Evolutionary conservation across 768 basidiomycete genomes (phyloP).

Genomic region (Psilocybe azurescens): DNA sequence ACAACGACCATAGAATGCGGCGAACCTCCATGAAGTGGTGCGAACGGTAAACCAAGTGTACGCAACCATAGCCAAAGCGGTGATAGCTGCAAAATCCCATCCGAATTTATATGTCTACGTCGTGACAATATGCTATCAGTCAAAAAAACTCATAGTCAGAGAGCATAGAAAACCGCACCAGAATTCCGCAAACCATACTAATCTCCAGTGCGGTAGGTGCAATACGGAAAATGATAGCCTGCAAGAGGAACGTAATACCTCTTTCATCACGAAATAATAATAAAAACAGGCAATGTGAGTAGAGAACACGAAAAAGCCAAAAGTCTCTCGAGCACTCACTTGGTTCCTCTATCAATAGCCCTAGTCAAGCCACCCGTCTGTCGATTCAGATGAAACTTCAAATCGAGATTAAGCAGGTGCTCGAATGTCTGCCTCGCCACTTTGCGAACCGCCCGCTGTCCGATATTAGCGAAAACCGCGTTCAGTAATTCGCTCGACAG

Average conservation of each 20-base stretch:
- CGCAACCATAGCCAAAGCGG: conserved; percentile 79
- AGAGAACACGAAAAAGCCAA: no score
- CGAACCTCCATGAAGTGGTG: conserved; percentile 94
- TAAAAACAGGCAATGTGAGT: no score
- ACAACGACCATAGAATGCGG: background rate
- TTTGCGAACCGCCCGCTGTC: conserved; percentile 92
- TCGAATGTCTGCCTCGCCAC: conserved; percentile 96
- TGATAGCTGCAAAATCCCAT: conserved; percentile 95
- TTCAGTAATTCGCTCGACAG: conserved; percentile 93
- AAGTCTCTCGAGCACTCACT: conserved; percentile 52
- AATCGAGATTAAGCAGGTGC: conserved; percentile 88
- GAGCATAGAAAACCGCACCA: conserved; percentile 55
- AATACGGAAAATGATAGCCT: conserved; percentile 93
- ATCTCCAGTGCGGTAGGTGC: conserved; percentile 97
- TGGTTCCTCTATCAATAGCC: conserved; percentile 97
- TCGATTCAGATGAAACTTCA: conserved; percentile 89
- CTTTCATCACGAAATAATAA: conserved; percentile 41
- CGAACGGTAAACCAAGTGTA: conserved; percentile 98
- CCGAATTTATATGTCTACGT: conserved; percentile 94
- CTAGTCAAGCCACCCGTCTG: conserved; percentile 96
- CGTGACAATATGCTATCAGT: background rate
- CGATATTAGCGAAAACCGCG: conserved; percentile 94
- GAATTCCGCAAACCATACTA: conserved; percentile 94
- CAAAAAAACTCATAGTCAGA: background rate
- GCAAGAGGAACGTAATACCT: conserved; percentile 94